phyloP scores from a whole-genome alignment of 108 stramenopile species.

The Cyclotella sp. region DNA sequence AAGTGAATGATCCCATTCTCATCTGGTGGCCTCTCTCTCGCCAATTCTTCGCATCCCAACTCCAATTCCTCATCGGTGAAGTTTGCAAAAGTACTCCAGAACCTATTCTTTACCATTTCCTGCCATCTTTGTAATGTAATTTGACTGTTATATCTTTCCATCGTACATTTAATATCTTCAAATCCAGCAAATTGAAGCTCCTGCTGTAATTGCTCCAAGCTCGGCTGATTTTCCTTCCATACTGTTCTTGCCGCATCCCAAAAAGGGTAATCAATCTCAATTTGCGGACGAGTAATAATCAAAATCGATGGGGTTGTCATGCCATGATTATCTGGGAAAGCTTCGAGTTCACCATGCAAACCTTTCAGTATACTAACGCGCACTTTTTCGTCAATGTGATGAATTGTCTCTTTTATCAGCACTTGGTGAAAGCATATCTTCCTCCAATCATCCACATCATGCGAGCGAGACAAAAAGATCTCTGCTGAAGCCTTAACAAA shows the following conservation, averaged over 20 bases:
- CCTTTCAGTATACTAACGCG: conserved; percentile 25
- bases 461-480: conserved; percentile 31
- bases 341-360: conserved; percentile 6
- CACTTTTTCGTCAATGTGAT: conserved; percentile 7
- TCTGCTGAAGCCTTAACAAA: conserved; percentile 71
- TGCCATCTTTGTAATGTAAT: conserved; percentile 57
- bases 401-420: conserved; percentile 15
- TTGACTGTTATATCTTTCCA: conserved; percentile 54
- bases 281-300: conserved; percentile 68
- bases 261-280: conserved; percentile 76
- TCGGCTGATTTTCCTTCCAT: conserved; percentile 70
- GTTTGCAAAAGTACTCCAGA: conserved; percentile 80
- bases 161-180: conserved; percentile 28
- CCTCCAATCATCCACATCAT: conserved; percentile 6
- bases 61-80: conserved; percentile 66
- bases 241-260: conserved; percentile 64
- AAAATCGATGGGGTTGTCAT: conserved; percentile 38
- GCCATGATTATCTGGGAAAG: neutral
- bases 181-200: conserved; percentile 67
- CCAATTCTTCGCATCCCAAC: conserved; percentile 50
- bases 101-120: conserved; percentile 58
- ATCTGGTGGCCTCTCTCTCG: conserved; percentile 30
- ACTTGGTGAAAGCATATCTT: conserved; percentile 10
- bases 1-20: conserved; percentile 60
- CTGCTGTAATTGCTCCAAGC: conserved; percentile 28